Conservation (phyloP, 2,329 filamentous ascomycete genomes). For the Pleomassaria siparia region DNA sequence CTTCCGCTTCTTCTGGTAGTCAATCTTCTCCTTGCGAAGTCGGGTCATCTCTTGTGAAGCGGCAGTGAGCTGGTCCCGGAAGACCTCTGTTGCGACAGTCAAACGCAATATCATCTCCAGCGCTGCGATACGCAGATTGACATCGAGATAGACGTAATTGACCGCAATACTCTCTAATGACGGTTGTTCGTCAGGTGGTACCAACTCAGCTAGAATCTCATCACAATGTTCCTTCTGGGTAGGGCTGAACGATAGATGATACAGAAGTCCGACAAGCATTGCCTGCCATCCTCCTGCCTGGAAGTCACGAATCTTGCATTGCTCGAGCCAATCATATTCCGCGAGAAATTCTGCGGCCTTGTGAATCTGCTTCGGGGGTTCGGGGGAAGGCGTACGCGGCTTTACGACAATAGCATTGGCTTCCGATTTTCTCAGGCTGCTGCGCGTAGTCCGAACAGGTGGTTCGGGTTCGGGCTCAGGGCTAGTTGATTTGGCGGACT, state of each 20-base stretch:
- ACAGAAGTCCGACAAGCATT: conserved; percentile 81
- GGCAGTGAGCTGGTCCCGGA: conserved; percentile 86
- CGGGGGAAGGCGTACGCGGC: conserved; percentile 42
- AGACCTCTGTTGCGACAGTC: conserved; percentile 79
- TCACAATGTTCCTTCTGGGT: conserved; percentile 73
- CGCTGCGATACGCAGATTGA: conserved; percentile 78
- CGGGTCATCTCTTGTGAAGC: conserved; percentile 93
- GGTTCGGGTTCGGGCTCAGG: conserved; percentile 65
- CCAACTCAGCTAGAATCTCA: conserved; percentile 76
- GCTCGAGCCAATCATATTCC: conserved; percentile 81
- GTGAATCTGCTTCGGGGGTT: conserved; percentile 49
- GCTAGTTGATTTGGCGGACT: conserved; percentile 55
- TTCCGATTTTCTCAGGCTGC: conserved; percentile 81
- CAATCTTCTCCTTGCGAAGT: conserved; percentile 93
- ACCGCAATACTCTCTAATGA: conserved; percentile 71
- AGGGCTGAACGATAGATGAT: conserved; percentile 79
- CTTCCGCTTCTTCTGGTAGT: conserved; percentile 79
- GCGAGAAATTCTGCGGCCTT: conserved; percentile 75
- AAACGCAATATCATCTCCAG: conserved; percentile 86
- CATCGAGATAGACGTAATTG: conserved; percentile 74
- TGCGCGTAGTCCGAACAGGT: conserved; percentile 77
- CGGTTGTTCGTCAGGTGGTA: conserved; percentile 74
- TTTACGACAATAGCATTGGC: conserved; percentile 56
- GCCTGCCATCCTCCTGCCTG: conserved; percentile 86
- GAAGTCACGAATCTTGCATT: conserved; percentile 81